Percentiles rank a stretch among this genome's conserved stretches.
These are phyloP conservation scores for Fusarium agapanthi DNA, from an alignment of 2,329 filamentous ascomycete species.

Conservation along the genomic window DNA sequence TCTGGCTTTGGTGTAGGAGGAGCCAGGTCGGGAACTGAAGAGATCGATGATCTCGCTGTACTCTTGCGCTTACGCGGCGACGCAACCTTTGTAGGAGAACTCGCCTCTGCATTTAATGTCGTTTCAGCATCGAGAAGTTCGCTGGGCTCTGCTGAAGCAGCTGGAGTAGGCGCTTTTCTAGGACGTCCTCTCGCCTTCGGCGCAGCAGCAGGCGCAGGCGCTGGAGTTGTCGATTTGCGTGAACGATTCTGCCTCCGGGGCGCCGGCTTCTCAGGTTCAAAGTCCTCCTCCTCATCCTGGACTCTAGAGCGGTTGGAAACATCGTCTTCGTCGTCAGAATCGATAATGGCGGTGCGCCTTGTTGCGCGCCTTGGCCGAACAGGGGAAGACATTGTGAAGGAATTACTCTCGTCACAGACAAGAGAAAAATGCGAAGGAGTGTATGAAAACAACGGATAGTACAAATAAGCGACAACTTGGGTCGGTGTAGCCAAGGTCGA, in stretches of 20 bases:
- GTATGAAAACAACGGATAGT: neutral
- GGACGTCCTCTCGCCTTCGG: constrained; percentile 52
- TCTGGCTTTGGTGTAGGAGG: constrained; percentile 61
- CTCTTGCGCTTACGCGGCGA: constrained; percentile 76
- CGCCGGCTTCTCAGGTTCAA: constrained; percentile 73
- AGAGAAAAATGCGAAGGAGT: neutral
- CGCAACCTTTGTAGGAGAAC: constrained; percentile 49
- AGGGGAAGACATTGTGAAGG: constrained; percentile 45
- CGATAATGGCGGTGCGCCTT: constrained; percentile 77
- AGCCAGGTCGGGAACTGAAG: constrained; percentile 50
- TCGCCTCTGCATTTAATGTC: constrained; percentile 46
- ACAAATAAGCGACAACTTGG: neutral
- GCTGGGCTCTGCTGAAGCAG: constrained; percentile 47
- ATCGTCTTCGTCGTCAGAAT: constrained; percentile 81
- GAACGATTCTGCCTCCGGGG: constrained; percentile 60
- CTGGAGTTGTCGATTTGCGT: constrained; percentile 53
- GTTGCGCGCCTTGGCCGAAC: constrained; percentile 56
- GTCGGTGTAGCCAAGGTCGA: neutral
- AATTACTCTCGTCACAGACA: constrained; percentile 15
- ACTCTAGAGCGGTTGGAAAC: constrained; percentile 61
- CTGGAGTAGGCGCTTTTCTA: constrained; percentile 52
- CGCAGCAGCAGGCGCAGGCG: constrained; percentile 58
- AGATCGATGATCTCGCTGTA: constrained; percentile 52
- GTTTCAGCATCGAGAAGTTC: constrained; percentile 47
- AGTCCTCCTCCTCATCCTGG: constrained; percentile 76